Evolutionary conservation across 352 stramenopile genomes (phyloP), one percentile per base, ranked within the genome.

Genomic region (Pythium coloratum): DNA sequence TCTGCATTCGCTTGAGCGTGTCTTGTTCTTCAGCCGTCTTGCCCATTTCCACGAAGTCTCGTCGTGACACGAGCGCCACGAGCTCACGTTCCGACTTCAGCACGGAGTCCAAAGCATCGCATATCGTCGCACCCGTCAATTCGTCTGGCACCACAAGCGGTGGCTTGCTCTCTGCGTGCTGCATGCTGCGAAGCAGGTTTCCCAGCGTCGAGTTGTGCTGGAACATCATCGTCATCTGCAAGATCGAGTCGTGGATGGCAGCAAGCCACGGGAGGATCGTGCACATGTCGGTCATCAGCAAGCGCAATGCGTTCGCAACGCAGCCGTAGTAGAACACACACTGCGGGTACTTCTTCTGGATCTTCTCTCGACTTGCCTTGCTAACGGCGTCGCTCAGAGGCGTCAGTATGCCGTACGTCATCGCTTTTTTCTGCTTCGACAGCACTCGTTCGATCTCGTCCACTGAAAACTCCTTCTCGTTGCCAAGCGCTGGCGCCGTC

Each of bases 301-400:
- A 59, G 0, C 57, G 64, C 24, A 91, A 62, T 16, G 83, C 77
- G 46, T 82, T 74, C 50, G 66, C 76, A 26, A 84, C 70, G 49
- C 83, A 91, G n/a, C 83, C 83, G 53, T 91, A 76, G 68, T 81
- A 89, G 58, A 91, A 91, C 0, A 75, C 61, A 59, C 81, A 89
- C 62, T 86, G 78, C 20, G 76, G 76, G 54, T 84, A 60, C 55
- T 84, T 86, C 54, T 79, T 82, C 69, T 82, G 75, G n/a, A 91
- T 76, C 49, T 64, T 76, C 34, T 86, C 76, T 10, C 76, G 77
- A 44, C 68, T 83, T n/a, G 62, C 51, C 44, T 75, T 80, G 34
- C 70, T 76, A 51, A 91, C 55, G 10, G 67, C 67, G 2, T 74
- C 59, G 13, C 67, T 76, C 9, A 81, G 76, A 16, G 83, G 79